Conservation (phyloP, 805 yeast genomes). For the Yamadazyma kitorensis region DNA sequence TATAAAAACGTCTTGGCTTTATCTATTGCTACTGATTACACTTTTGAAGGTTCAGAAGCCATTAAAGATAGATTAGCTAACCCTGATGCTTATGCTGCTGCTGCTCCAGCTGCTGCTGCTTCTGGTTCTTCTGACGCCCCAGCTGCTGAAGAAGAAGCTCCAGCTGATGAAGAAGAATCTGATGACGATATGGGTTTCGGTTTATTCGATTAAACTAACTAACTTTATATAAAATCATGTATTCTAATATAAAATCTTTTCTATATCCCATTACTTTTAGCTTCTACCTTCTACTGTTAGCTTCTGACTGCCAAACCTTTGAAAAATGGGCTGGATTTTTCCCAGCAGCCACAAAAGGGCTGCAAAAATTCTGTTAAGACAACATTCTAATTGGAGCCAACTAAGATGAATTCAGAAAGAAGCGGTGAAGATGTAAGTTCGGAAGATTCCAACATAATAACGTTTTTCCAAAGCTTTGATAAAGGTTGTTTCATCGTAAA, state of each 20-base stretch:
- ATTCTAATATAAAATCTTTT: slow-evolving; percentile 7
- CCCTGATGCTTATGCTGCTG: slow-evolving; percentile 99
- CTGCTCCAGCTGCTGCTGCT: slow-evolving; percentile 96
- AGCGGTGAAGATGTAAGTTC: slow-evolving; percentile 10
- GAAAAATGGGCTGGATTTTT: too few species aligned
- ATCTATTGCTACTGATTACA: slow-evolving; percentile 97
- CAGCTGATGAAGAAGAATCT: slow-evolving; percentile 71
- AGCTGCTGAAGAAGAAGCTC: slow-evolving; percentile 70
- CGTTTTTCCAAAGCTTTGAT: slow-evolving; percentile 11
- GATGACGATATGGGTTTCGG: slow-evolving; percentile 98
- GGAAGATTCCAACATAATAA: slow-evolving; percentile 12
- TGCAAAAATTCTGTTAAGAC: slow-evolving; percentile 8
- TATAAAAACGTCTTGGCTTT: slow-evolving; percentile 98
- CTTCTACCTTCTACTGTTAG: too few species aligned
- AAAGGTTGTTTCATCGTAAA: slow-evolving; percentile 3
- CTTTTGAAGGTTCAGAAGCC: slow-evolving; percentile 98
- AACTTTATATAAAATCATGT: slow-evolving; percentile 3
- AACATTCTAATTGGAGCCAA: neutral
- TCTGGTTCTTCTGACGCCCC: slow-evolving; percentile 57
- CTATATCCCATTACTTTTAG: neutral
- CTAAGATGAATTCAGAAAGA: neutral
- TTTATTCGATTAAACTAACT: slow-evolving; percentile 80
- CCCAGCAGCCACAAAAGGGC: slow-evolving; percentile 8
- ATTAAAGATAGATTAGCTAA: slow-evolving; percentile 99
- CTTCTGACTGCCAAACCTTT: too few species aligned